Conservation (phyloP, 2,329 filamentous ascomycete genomes). For the Verticillium albo-atrum region DNA sequence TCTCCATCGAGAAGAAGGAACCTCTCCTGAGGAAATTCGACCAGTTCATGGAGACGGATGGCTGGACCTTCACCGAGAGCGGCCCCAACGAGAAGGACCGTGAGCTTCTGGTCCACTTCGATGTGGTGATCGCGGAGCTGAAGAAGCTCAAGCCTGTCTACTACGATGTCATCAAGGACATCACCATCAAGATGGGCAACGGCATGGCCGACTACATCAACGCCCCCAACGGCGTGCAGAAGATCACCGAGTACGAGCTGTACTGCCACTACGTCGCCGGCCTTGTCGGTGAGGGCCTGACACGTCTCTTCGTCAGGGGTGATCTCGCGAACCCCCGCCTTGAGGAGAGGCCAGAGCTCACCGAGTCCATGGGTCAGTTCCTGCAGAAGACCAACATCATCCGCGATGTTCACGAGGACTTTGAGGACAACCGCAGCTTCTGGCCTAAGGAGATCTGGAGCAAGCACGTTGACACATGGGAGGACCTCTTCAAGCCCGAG, state of each 20-base stretch:
- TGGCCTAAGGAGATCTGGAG: conserved; percentile 97
- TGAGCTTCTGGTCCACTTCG: conserved; percentile 87
- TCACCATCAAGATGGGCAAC: conserved; percentile 91
- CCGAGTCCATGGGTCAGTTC: conserved; percentile 96
- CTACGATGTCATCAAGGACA: conserved; percentile 83
- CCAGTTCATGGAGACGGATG: conserved; percentile 71
- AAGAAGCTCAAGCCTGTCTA: conserved; percentile 84
- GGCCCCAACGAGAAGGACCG: conserved; percentile 91
- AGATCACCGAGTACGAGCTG: conserved; percentile 83
- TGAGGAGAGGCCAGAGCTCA: conserved; percentile 71
- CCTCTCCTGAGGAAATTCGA: conserved; percentile 82
- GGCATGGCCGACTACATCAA: conserved; percentile 98
- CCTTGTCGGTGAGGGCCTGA: conserved; percentile 91
- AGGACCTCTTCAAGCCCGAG: conserved; percentile 81
- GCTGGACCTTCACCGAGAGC: conserved; percentile 86
- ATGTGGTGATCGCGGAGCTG: conserved; percentile 80
- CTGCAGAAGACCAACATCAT: conserved; percentile 99
- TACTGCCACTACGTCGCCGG: conserved; percentile 99
- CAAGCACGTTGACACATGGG: conserved; percentile 85
- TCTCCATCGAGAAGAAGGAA: conserved; percentile 76
- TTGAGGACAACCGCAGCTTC: conserved; percentile 81
- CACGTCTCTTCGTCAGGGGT: conserved; percentile 82
- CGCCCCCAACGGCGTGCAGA: conserved; percentile 73
- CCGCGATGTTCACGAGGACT: conserved; percentile 88
- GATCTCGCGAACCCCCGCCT: conserved; percentile 83